phyloP scores from a whole-genome alignment of 306 rosid genomes.

The Vachellia pachyceras region DNA sequence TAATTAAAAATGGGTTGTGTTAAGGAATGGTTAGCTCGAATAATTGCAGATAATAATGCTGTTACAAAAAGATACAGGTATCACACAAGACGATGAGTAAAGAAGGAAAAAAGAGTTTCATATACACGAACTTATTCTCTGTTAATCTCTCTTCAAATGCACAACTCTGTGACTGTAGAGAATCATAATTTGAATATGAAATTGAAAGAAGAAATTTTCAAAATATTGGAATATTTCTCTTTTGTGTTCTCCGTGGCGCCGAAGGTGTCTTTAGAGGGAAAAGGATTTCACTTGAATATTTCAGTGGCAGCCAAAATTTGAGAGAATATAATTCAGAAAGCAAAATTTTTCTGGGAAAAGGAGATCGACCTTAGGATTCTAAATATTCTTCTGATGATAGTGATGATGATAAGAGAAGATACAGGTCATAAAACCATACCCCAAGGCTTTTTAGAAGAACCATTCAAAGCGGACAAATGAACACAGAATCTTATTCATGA shows the following conservation, averaged over 20 bases:
- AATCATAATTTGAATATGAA: not conserved
- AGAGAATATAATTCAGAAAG: not conserved
- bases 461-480: not conserved
- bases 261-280: not conserved
- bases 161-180: not conserved
- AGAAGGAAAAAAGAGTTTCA: not conserved
- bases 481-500: not conserved
- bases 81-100: not conserved
- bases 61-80: not conserved
- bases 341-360: slow-evolving; percentile 2
- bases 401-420: not conserved
- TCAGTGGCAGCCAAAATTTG: not conserved
- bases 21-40: not conserved
- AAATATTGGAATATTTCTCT: not conserved
- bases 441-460: not conserved
- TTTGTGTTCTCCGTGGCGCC: not conserved
- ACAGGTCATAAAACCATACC: not conserved
- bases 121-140: not conserved
- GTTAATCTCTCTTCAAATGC: not conserved
- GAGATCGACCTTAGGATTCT: slow-evolving; percentile 18
- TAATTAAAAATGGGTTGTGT: not conserved
- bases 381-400: not conserved
- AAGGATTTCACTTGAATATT: not conserved
- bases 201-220: not conserved
- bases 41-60: not conserved